A percentile compares a stretch with the other conserved stretches of the same genome.
These are phyloP conservation scores for Hydnum rufescens DNA, from an alignment of 768 basidiomycete genomes.

Conservation along the genomic window DNA sequence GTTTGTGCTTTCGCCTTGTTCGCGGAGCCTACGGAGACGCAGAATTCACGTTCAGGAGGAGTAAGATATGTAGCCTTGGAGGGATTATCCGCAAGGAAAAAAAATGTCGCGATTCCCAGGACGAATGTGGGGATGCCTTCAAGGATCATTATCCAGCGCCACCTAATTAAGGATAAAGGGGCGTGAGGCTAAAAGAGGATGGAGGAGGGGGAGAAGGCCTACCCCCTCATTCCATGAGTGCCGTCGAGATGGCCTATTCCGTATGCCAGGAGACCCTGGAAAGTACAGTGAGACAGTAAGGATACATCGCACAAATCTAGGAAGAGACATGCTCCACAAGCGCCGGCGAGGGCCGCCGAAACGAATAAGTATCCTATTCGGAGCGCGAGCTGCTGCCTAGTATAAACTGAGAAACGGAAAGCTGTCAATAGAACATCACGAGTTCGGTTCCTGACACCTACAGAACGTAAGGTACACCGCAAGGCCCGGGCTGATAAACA, in stretches of 20 bases:
- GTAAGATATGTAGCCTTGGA: conserved; percentile 1
- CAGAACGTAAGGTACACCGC: conserved; percentile 8
- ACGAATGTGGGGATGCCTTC: conserved; percentile 6
- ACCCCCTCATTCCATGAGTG: conserved; percentile 5
- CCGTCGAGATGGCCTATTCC: conserved; percentile 7
- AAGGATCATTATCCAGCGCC: conserved; percentile 8
- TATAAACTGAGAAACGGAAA: conserved; percentile 4
- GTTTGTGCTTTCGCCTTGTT: conserved; percentile 6
- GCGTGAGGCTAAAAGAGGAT: no score
- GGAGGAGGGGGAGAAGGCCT: neutral
- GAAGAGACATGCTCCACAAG: conserved; percentile 5
- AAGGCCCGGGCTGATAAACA: conserved; percentile 2
- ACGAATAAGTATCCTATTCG: conserved; percentile 9
- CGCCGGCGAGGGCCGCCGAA: conserved; percentile 7
- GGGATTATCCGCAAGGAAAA: conserved; percentile 8
- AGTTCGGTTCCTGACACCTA: neutral
- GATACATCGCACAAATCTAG: no score
- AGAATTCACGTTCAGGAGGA: neutral
- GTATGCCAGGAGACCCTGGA: conserved; percentile 6
- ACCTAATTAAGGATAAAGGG: neutral
- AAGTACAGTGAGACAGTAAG: neutral
- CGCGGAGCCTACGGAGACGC: neutral
- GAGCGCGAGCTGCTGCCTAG: conserved; percentile 3
- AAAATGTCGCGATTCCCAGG: conserved; percentile 2
- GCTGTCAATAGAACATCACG: neutral